A percentile compares a stretch with the other conserved stretches of the same genome.
Conservation (phyloP, 192 early-diverging fungal species). For the Helicostylum pulchrum region DNA sequence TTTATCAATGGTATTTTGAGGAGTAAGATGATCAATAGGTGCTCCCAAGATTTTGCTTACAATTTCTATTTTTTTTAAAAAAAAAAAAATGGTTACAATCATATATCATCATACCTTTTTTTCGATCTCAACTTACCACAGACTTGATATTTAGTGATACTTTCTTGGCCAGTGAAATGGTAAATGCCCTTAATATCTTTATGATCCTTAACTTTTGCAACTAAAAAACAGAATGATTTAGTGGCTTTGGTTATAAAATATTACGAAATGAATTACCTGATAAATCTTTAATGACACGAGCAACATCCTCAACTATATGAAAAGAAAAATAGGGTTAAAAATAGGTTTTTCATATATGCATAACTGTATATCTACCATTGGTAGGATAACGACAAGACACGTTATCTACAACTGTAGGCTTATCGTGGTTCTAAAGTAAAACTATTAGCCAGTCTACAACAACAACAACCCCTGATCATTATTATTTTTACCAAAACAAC, state of each 20-base stretch:
- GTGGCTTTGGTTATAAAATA: not conserved
- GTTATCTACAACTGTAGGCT: constrained; percentile 64
- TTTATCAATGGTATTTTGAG: constrained; percentile 32
- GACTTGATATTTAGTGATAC: constrained; percentile 70
- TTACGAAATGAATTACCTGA: constrained; percentile 30
- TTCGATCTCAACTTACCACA: constrained; percentile 44
- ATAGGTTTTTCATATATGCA: not conserved
- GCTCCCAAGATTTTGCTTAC: constrained; percentile 46
- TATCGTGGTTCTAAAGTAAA: constrained; percentile 35
- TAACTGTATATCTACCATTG: constrained; percentile 49
- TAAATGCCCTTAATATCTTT: constrained; percentile 49
- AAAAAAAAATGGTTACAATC: not conserved
- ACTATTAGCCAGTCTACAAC: too few relatives aligned
- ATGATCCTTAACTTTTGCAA: constrained; percentile 31
- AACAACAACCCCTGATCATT: not conserved
- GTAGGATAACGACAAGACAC: constrained; percentile 74
- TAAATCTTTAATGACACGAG: constrained; percentile 64
- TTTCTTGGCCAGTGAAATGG: constrained; percentile 61
- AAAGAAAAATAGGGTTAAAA: not conserved
- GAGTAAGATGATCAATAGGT: constrained; percentile 48
- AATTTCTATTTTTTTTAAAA: constrained; percentile 34
- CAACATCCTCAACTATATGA: constrained; percentile 61
- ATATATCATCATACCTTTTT: not conserved
- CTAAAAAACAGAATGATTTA: constrained; percentile 18
- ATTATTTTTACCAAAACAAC: constrained; percentile 47